These are phyloP conservation scores for Gaultheria prostrata DNA, from an alignment of 148 eudicot genomes.

Conservation along the genomic window DNA sequence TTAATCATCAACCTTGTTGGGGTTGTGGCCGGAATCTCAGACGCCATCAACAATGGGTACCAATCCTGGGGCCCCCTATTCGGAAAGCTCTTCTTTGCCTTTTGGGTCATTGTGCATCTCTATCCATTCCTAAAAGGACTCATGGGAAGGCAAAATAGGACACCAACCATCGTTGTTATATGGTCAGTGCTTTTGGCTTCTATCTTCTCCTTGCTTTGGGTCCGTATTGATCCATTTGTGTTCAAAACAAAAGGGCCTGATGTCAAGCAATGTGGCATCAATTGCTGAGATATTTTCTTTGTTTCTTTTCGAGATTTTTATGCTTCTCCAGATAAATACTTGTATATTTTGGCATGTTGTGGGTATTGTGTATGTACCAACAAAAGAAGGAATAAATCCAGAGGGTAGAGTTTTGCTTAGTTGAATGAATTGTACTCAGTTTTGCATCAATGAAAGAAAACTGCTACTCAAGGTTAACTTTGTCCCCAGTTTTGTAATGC, in stretches of 20 bases:
- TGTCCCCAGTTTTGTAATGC: not conserved
- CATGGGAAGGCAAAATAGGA: slow-evolving; percentile 95
- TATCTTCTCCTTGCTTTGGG: slow-evolving; percentile 96
- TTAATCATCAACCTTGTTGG: slow-evolving; percentile 86
- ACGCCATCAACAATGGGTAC: slow-evolving; percentile 92
- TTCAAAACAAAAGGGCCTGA: slow-evolving; percentile 86
- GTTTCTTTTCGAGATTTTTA: not conserved
- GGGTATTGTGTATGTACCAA: slow-evolving; percentile 2
- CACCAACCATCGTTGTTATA: slow-evolving; percentile 91
- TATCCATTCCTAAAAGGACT: slow-evolving; percentile 98
- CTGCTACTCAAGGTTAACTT: not conserved
- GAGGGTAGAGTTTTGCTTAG: slow-evolving; percentile 17
- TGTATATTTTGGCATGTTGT: slow-evolving; percentile 21
- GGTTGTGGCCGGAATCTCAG: slow-evolving; percentile 97
- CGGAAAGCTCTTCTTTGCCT: slow-evolving; percentile 93
- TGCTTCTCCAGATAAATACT: not conserved
- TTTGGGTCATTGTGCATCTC: slow-evolving; percentile 95
- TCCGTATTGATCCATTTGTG: slow-evolving; percentile 88
- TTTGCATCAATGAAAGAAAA: slow-evolving; percentile 20
- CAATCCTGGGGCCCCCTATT: slow-evolving; percentile 96
- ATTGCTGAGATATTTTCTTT: slow-evolving; percentile 44
- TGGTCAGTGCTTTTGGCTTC: slow-evolving; percentile 95
- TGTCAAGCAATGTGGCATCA: slow-evolving; percentile 80
- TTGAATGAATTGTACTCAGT: slow-evolving; percentile 19
- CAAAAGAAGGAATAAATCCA: slow-evolving; percentile 28